phyloP scores from a whole-genome alignment of 306 rosid species.

The Canavalia gladiata region DNA sequence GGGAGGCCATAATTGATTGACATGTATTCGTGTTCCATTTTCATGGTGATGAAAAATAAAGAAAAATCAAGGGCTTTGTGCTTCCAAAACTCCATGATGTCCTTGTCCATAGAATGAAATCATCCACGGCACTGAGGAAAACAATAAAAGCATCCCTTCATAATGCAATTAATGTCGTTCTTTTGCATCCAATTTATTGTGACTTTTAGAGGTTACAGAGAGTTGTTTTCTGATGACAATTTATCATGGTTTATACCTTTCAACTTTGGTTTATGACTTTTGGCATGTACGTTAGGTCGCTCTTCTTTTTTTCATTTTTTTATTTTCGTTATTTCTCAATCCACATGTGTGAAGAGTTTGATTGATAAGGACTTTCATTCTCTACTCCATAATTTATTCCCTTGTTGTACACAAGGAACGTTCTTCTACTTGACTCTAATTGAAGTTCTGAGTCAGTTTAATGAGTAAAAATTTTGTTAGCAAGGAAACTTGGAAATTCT shows the following conservation, averaged over 20 bases:
- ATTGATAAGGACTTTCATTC: slow-evolving; percentile 36
- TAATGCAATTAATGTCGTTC: slow-evolving; percentile 15
- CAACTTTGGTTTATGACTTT: slow-evolving; percentile 50
- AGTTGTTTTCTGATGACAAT: slow-evolving; percentile 37
- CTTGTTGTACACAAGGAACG: not conserved
- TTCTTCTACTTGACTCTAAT: not conserved
- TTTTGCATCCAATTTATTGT: slow-evolving; percentile 43
- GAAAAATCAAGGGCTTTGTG: not conserved
- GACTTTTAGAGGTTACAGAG: slow-evolving; percentile 54
- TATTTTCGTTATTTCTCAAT: slow-evolving; percentile 16
- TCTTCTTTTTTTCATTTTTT: not conserved
- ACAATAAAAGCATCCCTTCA: not conserved
- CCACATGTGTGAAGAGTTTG: slow-evolving; percentile 31
- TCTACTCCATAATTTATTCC: not conserved
- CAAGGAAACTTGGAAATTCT: not conserved
- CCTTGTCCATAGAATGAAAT: slow-evolving; percentile 45
- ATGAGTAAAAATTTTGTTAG: not conserved
- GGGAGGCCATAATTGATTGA: slow-evolving; percentile 4
- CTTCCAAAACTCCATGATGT: not conserved
- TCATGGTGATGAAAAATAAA: slow-evolving; percentile 10
- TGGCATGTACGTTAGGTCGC: slow-evolving; percentile 50
- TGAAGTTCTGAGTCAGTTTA: not conserved
- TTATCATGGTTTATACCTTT: slow-evolving; percentile 22
- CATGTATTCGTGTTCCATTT: not conserved
- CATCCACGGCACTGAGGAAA: slow-evolving; percentile 12